Conservation (phyloP, 352 stramenopile genomes). For the Globisporangium paroecandrum region DNA sequence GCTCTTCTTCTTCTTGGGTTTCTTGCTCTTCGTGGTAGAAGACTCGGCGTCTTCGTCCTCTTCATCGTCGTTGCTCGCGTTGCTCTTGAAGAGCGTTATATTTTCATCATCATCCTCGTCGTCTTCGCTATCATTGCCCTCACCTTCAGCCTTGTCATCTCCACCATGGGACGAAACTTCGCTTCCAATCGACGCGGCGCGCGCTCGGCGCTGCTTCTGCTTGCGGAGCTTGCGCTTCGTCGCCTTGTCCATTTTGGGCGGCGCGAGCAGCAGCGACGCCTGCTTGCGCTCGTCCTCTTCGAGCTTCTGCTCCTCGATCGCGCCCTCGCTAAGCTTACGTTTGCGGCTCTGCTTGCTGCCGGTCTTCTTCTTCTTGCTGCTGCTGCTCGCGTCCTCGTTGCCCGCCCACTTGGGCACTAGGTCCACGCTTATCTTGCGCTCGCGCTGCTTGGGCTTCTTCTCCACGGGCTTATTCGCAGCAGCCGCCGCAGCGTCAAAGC, state of each 20-base stretch:
- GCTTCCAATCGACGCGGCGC: conserved; percentile 37
- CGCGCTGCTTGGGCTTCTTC: conserved; percentile 29
- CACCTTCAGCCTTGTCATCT: conserved; percentile 26
- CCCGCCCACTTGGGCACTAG: conserved; percentile 64
- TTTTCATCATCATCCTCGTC: conserved; percentile 31
- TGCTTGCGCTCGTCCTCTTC: conserved; percentile 65
- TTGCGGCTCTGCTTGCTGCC: conserved; percentile 77
- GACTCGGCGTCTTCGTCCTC: conserved; percentile 11
- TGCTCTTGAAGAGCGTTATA: conserved; percentile 58
- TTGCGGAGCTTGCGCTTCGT: conserved; percentile 41
- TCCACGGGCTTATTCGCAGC: conserved; percentile 23
- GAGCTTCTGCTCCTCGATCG: conserved; percentile 63
- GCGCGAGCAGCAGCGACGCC: conserved; percentile 62
- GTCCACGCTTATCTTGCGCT: conserved; percentile 68
- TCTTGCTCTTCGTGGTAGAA: conserved; percentile 22
- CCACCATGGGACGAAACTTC: conserved; percentile 16
- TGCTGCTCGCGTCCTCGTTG: conserved; percentile 25
- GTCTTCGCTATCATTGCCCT: conserved; percentile 17
- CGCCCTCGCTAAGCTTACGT: conserved; percentile 81
- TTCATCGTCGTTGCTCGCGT: conserved; percentile 14
- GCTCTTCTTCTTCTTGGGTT: conserved; percentile 18
- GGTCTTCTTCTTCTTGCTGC: conserved; percentile 31
- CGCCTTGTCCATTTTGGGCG: conserved; percentile 43
- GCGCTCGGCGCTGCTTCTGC: conserved; percentile 40
- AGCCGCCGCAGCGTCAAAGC: conserved; percentile 39